Base-by-base conservation (phyloP, 441 rosid species). In the Theobroma grandiflorum region DNA sequence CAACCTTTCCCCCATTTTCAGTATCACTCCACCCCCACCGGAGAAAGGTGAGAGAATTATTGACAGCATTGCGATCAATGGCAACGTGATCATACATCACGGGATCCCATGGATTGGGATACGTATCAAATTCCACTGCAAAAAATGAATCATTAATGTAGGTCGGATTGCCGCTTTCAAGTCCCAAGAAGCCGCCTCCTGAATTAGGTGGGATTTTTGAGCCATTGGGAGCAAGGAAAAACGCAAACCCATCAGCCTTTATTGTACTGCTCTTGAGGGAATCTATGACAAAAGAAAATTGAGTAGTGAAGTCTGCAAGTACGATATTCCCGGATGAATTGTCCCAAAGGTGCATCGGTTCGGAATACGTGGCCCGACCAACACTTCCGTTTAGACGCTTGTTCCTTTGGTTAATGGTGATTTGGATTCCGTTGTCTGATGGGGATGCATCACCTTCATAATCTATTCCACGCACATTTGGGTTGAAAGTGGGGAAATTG, bases 341-440 rank as follows among this genome's bases (percentile, higher is more conserved):
- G 63, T 84, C 77, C 88, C 86, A 86, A n/a, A 78, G 80, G 59
- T 61, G 86, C 78, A 86, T 26, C 7, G 85, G 72, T 4, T 74
- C 2, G 37, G 11, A 8, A 59, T 82, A 81, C 3, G 74, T 62
- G 37, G 82, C 84, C 10, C 84, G 70, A 49, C 84, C 87, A 4
- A 3, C 22, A 45, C 76, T 81, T 6, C 8, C 15, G 8, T 2
- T 12, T 6, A 20, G 11, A 22, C 0, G 40, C 69, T 26, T 26
- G 8, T 52, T 1, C 5, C 2, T 9, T 37, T 37, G 35, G 63
- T 5, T 40, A 16, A 4, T 8, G 9, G 76, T n/a, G 49, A 53
- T 11, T 37, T 72, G 49, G 47, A 72, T 18, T 2, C 2, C 47
- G 47, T 52, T 33, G 47, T 3, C 49, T 16, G 75, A 33, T 8